Percentiles rank a stretch among this genome's conserved stretches.
Evolutionary conservation across 2,329 filamentous ascomycete genomes (phyloP).

Genomic region (Cercospora sesami): DNA sequence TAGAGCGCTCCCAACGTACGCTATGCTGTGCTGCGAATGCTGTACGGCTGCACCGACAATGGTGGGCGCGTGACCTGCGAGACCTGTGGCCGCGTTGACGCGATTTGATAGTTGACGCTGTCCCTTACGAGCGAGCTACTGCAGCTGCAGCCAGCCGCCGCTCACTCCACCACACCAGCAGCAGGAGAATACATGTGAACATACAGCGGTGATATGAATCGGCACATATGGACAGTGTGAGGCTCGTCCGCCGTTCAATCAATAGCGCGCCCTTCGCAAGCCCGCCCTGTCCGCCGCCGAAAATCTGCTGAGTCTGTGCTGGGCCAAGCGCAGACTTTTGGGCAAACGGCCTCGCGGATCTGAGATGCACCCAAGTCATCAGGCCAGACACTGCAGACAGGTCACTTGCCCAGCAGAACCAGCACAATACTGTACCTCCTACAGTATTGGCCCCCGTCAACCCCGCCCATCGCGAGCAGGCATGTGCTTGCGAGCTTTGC

Average conservation of each 20-base stretch:
- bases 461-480: not conserved
- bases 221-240: not conserved
- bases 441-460: not conserved
- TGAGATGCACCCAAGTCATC: not conserved
- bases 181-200: not conserved
- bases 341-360: not conserved
- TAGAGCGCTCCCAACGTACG: not conserved
- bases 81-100: too few relatives aligned
- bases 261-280: not conserved
- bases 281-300: too few relatives aligned
- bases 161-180: not conserved
- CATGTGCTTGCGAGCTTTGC: not conserved
- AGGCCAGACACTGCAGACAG: too few relatives aligned
- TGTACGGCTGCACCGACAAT: not conserved
- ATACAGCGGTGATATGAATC: not conserved
- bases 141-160: not conserved
- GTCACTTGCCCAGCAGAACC: not conserved
- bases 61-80: too few relatives aligned
- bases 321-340: too few relatives aligned
- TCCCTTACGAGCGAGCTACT: not conserved
- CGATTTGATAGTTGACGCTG: not conserved
- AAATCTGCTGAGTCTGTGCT: too few relatives aligned
- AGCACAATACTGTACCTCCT: too few relatives aligned
- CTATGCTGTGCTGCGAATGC: not conserved
- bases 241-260: not conserved